Base-by-base conservation (phyloP, 164 flowering plant species). In the Brasenia schreberi region DNA sequence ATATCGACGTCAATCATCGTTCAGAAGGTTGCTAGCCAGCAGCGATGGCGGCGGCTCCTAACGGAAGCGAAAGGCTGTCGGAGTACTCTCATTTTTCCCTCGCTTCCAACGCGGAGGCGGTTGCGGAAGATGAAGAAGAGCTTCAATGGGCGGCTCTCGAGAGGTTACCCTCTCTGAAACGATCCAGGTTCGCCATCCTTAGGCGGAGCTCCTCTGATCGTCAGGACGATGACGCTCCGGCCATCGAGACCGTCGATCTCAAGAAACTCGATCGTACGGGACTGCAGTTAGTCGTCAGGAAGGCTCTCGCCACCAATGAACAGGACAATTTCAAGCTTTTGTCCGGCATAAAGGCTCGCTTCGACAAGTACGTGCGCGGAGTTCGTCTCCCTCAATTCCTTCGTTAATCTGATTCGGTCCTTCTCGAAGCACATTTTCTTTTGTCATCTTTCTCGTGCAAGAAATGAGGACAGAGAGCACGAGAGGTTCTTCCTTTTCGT, bases 281-380 rank as follows among this genome's bases (percentile, higher is more conserved):
- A 12, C 83, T 96, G 1, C 85, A 90, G 72, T 86, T 76, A 17
- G 74, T 93, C 6, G 84, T 93, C 0, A 75, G 70, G 68, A 80
- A 83, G 10, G 98, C 98, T 6, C 65, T 93, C 18, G 96, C 85
- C 5, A 93, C 98, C 0, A 71, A 66, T 59, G 97, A 86, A 17
- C 97, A 88, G 68, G 94, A 93, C 63, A 93, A 93, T 60, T 85
- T 6, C 67, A 70, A 70, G 42, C 81, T 93, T n/a, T 83, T 93
- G 42, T 73, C 84, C 0, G 92, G 83, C 12, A 71, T 93, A 58
- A 93, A 90, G 67, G 85, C 85, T 10, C 85, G 98, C 2, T 79
- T 93, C 9, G 84, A 82, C 60, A 80, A 87, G 98, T 90, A 62
- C 19, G n/a, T 53, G 10, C 59, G n/a, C n/a, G n/a, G n/a, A n/a